Evolutionary conservation across 805 yeast species (phyloP).

Genomic region (Cyberlindnera subsufficiens): DNA sequence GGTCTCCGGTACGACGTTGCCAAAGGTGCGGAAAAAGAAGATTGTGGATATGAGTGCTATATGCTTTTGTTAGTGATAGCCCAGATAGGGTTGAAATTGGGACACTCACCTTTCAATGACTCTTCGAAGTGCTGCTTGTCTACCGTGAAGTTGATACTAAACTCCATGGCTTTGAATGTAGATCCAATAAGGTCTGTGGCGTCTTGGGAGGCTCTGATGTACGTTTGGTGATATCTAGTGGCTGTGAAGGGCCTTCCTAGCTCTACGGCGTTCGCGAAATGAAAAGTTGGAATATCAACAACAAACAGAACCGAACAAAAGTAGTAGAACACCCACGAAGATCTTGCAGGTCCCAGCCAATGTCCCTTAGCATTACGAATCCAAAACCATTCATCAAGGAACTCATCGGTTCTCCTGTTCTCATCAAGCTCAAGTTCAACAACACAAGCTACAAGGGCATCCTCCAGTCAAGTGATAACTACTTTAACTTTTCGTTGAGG

Average conservation of each 20-base stretch:
- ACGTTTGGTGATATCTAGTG: too few species aligned
- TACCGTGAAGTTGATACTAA: constrained; percentile 39
- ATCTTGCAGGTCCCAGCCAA: background rate
- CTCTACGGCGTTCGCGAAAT: too few species aligned
- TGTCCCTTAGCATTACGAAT: constrained; percentile 52
- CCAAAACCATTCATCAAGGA: constrained; percentile 88
- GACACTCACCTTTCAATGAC: constrained; percentile 42
- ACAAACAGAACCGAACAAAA: too few species aligned
- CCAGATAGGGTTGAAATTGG: too few species aligned
- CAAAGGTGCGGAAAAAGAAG: constrained; percentile 64
- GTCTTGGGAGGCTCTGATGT: too few species aligned
- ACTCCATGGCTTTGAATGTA: constrained; percentile 28
- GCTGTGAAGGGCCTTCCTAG: too few species aligned
- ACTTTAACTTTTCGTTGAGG: constrained; percentile 81
- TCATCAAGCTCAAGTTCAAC: constrained; percentile 86
- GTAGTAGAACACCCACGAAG: background rate
- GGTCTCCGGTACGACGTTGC: constrained; percentile 50
- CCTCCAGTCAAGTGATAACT: constrained; percentile 77
- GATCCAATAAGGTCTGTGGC: too few species aligned
- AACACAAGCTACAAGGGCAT: constrained; percentile 81
- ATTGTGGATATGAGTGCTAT: constrained; percentile 58
- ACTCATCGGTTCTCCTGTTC: constrained; percentile 61
- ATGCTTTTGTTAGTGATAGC: constrained; percentile 2
- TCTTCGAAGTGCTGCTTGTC: constrained; percentile 52
- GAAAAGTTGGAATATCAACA: too few species aligned